A percentile compares a stretch with the other conserved stretches of the same genome.
Evolutionary conservation across 2,329 filamentous ascomycete genomes (phyloP).

Genomic region (Neophaeococcomyces aloes): DNA sequence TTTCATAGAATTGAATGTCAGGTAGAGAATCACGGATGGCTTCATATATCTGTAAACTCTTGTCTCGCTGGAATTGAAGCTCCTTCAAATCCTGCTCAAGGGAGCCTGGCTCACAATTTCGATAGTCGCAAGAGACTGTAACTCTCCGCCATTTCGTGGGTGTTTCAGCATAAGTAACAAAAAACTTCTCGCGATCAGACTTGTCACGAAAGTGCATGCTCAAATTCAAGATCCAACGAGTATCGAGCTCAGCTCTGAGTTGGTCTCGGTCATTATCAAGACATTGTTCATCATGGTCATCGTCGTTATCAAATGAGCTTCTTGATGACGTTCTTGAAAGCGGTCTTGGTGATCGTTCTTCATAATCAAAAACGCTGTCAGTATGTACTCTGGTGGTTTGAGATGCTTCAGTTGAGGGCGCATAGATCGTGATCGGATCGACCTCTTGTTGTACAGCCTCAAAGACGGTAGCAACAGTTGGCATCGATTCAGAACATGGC

Average conservation of each 20-base stretch:
- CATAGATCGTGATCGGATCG: constrained; percentile 4
- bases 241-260: constrained; percentile 72
- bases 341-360: constrained; percentile 23
- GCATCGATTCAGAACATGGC: constrained; percentile 28
- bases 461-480: constrained; percentile 24
- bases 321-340: constrained; percentile 39
- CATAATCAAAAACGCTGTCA: constrained; percentile 13
- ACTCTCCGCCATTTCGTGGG: constrained; percentile 74
- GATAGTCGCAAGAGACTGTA: constrained; percentile 89
- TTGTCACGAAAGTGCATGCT: constrained; percentile 97
- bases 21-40: constrained; percentile 80
- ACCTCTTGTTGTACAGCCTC: constrained; percentile 10
- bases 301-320: constrained; percentile 23
- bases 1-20: constrained; percentile 94
- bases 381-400: constrained; percentile 17
- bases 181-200: constrained; percentile 92
- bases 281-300: constrained; percentile 15
- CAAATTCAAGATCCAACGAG: constrained; percentile 87
- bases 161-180: constrained; percentile 81
- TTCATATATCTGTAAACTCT: constrained; percentile 86
- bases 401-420: constrained; percentile 10
- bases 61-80: constrained; percentile 77
- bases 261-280: constrained; percentile 24
- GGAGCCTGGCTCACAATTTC: constrained; percentile 65
- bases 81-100: constrained; percentile 72